Evolutionary conservation across 2,329 filamentous ascomycete species (phyloP), one percentile per base, ranked within the genome.

Genomic region (Phyllosticta citribraziliensis): DNA sequence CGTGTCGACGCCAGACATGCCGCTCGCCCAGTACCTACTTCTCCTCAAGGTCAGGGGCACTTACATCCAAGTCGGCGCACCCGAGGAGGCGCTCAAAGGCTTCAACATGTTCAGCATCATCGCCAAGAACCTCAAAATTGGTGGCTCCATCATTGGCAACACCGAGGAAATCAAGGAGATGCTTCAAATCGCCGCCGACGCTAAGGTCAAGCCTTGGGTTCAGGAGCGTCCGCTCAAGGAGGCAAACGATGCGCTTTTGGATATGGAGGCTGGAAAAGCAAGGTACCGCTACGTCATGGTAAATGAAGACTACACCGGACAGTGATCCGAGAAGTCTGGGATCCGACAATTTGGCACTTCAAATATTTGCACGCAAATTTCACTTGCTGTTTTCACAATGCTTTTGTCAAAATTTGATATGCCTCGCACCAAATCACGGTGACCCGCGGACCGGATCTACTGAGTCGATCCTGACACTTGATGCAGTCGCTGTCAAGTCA

Each of bases 1-100:
- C 1, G 80, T 84, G 14, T 82, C 80, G 2, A 76, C 73, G 6
- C 77, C 80, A 2, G 78, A 83, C 17, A 87, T 89, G 84, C 86
- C 86, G 0, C 69, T 89, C 24, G 70, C 74, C 57, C 74, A 82
- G 55, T 89, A 89, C 71, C 75, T 91, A 61, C 67, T 74, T 14
- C 76, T 90, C 9, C 75, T 89, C 35, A 78, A 80, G 62, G 73
- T 78, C 17, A 79, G 83, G 56, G 86, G 87, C 5, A 78, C 77
- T 14, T 84, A 88, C 66, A 80, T 88, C 61, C 84, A 88, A 72
- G 79, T 90, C 56, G 87, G 86, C 27, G 82, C 82, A 1, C 87
- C 87, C 0, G 87, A 90, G 67, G 73, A 76, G 71, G 72, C 73
- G 57, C 66, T 80, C 1, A 84, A 83, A 4, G 73, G 75, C 2